phyloP scores from a whole-genome alignment of 2,329 filamentous ascomycete genomes.

The Penicillium sp. region DNA sequence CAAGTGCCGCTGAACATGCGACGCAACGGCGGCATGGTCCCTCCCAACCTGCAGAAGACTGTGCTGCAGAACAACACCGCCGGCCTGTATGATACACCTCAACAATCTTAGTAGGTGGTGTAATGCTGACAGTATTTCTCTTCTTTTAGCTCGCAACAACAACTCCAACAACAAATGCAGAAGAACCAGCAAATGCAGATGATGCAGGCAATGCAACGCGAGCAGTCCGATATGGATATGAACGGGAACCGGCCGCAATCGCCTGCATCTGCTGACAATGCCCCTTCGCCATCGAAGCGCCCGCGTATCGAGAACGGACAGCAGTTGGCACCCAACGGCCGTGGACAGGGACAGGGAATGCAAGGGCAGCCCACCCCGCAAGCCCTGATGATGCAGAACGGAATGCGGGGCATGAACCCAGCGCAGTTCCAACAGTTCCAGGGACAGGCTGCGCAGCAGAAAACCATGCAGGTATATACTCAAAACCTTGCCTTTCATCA shows the following conservation, averaged over 20 bases:
- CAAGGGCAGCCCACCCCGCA: conserved; percentile 61
- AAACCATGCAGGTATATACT: conserved; percentile 83
- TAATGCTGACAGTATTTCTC: conserved; percentile 22
- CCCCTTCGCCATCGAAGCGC: conserved; percentile 86
- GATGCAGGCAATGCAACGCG: conserved; percentile 80
- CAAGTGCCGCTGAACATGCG: conserved; percentile 61
- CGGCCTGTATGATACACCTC: conserved; percentile 35
- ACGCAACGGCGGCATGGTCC: conserved; percentile 36
- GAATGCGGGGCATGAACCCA: conserved; percentile 63
- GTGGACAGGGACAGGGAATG: conserved; percentile 65
- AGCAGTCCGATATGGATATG: conserved; percentile 81
- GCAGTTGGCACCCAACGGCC: conserved; percentile 72
- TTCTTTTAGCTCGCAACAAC: conserved; percentile 54
- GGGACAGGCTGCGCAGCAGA: conserved; percentile 63
- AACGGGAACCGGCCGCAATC: conserved; percentile 76
- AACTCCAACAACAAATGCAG: conserved; percentile 63
- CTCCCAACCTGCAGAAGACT: conserved; percentile 58
- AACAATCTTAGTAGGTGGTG: conserved; percentile 1
- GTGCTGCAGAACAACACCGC: conserved; percentile 68
- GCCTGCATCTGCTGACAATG: conserved; percentile 77
- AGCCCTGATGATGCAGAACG: conserved; percentile 40
- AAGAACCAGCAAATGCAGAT: conserved; percentile 53
- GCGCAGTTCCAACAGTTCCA: conserved; percentile 68
- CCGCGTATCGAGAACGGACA: conserved; percentile 76
- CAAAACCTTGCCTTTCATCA: conserved; percentile 79